Conservation (phyloP, 306 rosid species). For the Quercus suber region DNA sequence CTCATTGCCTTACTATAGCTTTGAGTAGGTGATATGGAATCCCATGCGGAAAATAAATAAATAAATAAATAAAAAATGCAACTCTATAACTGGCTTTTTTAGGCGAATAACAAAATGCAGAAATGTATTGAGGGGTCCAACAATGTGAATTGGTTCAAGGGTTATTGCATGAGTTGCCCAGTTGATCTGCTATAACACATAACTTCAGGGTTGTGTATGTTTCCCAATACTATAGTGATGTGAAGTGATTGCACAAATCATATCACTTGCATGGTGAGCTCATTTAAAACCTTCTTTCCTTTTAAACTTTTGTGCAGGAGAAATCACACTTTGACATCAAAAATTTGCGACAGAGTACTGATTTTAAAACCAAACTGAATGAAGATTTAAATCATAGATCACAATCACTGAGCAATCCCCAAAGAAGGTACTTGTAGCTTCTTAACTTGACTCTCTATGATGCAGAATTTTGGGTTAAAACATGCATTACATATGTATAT, state of each 20-base stretch:
- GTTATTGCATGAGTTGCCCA: background rate
- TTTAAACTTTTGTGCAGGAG: conserved; percentile 35
- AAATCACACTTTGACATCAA: conserved; percentile 35
- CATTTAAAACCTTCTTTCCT: background rate
- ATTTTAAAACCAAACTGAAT: conserved; percentile 38
- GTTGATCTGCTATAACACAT: conserved; percentile 2
- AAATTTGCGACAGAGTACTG: conserved; percentile 37
- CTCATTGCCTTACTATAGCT: background rate
- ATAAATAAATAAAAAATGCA: background rate
- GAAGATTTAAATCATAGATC: conserved; percentile 36
- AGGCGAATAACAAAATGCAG: background rate
- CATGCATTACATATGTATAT: background rate
- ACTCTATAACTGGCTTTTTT: background rate
- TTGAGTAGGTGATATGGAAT: conserved; percentile 17
- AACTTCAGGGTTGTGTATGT: background rate
- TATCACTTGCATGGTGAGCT: conserved; percentile 2
- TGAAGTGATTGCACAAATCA: background rate
- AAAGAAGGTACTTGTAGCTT: conserved; percentile 45
- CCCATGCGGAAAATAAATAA: background rate
- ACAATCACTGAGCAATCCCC: conserved; percentile 28
- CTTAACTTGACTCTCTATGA: background rate
- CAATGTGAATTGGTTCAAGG: background rate
- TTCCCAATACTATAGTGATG: background rate
- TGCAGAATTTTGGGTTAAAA: background rate
- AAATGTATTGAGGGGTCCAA: background rate